Evolutionary conservation across 2,329 filamentous ascomycete species (phyloP).

Genomic region (Ceratocystiopsis minuta): DNA sequence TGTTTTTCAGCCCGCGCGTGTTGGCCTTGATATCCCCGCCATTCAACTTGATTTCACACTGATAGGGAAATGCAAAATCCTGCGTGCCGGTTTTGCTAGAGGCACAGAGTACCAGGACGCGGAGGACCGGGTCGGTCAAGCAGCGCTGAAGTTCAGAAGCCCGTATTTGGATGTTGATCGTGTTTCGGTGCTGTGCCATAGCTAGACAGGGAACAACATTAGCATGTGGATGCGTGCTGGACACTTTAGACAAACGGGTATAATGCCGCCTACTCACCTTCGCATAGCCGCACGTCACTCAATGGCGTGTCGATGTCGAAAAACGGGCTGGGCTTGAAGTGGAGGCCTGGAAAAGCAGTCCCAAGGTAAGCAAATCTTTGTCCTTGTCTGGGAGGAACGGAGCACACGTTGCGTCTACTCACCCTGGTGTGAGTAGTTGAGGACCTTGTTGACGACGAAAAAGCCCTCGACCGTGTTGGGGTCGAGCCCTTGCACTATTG

Average conservation of each 20-base stretch:
- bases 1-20: constrained; percentile 85
- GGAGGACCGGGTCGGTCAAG: constrained; percentile 39
- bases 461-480: not conserved
- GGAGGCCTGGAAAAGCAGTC: constrained; percentile 11
- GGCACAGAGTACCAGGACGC: constrained; percentile 73
- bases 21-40: constrained; percentile 81
- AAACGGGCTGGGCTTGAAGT: constrained; percentile 64
- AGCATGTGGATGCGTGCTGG: no score
- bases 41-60: constrained; percentile 86
- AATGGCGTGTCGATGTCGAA: constrained; percentile 53
- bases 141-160: constrained; percentile 37
- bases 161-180: constrained; percentile 25
- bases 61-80: constrained; percentile 78
- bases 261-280: constrained; percentile 47
- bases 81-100: constrained; percentile 43
- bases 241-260: no score
- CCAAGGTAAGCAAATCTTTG: no score
- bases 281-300: constrained; percentile 47
- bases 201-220: constrained; percentile 19
- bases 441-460: not conserved
- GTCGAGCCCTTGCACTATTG: not conserved
- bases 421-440: not conserved
- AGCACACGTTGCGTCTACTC: not conserved
- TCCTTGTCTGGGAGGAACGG: not conserved
- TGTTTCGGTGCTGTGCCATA: constrained; percentile 36